Evolutionary conservation across 1,284 basidiomycete species (phyloP), one percentile per base, ranked within the genome.

Genomic region (Prillingera fragicola): DNA sequence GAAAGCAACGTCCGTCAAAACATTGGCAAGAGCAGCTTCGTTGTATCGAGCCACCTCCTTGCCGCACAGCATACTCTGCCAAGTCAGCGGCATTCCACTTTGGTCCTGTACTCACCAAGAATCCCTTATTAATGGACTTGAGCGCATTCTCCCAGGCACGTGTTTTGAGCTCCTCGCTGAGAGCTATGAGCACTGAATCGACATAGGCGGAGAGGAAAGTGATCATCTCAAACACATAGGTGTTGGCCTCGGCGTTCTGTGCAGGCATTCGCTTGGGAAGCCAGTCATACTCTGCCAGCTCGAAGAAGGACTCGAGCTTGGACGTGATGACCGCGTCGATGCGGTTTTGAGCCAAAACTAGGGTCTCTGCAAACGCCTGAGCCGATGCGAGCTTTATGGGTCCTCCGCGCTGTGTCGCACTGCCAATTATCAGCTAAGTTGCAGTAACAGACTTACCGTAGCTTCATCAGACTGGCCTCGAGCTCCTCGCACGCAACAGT

Each of bases 161-260:
- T 37, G 87, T 84, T 71, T 94, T 94, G 70, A 90, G 85, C 6
- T 74, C 72, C 45, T 88, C 83, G 50, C 73, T 73, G 26, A 79
- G 55, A 8, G 87, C 82, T 62, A 95, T 83, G 38, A 86, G 77
- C 15, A 97, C 83, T 23, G 87, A 87, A 67, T 97, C 94, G 55
- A 98, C 90, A 55, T 96, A 88, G 1, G 92, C 95, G 29, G 85
- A 89, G 33, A 98, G 76, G 87, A 94, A 99, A 59, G 91, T 91
- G 62, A 95, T 80, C 62, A 97, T 80, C 68, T 97, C 95, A 63
- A 89, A 85, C 8, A 98, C 77, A 70, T 96, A 97, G 75, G 67
- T 72, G 77, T 89, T 94, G 33, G 90, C 87, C 48, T 78, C 76
- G 59, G 85, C 82, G 4, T 61, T 62, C 6, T 49, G 50, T 21